Evolutionary conservation across 1,139 yeast species (phyloP).

Genomic region (Lodderomyces parapsilosis): DNA sequence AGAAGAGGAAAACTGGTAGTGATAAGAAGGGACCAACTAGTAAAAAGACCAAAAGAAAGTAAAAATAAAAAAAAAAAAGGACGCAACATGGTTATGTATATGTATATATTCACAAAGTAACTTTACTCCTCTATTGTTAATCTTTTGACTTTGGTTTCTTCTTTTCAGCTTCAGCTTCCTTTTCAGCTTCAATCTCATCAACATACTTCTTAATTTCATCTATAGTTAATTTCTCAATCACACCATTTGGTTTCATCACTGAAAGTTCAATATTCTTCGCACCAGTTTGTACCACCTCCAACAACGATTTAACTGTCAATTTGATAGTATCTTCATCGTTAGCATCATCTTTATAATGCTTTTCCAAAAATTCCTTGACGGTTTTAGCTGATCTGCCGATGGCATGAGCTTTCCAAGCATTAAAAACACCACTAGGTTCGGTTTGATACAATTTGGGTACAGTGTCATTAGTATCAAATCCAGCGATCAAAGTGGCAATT

Average conservation of each 20-base stretch:
- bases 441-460: constrained; percentile 88
- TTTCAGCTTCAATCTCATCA: constrained; percentile 84
- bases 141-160: constrained; percentile 56
- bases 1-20: constrained; percentile 26
- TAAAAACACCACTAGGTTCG: constrained; percentile 96
- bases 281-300: constrained; percentile 98
- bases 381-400: constrained; percentile 96
- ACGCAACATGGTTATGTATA: neutral
- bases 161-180: constrained; percentile 86
- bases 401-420: constrained; percentile 99
- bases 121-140: constrained; percentile 6
- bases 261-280: constrained; percentile 94
- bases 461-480: constrained; percentile 83
- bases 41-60: constrained; percentile 18
- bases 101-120: neutral
- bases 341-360: constrained; percentile 72
- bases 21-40: constrained; percentile 18
- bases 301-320: constrained; percentile 79
- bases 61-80: neutral
- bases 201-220: constrained; percentile 80
- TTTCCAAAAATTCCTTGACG: constrained; percentile 92
- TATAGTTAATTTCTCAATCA: constrained; percentile 53
- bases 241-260: constrained; percentile 69
- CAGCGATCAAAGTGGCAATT: constrained; percentile 91
- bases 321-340: constrained; percentile 74